A percentile compares a stretch with the other conserved stretches of the same genome.
Conservation (phyloP, 192 early-diverging fungal species). For the Coemansia biformis region DNA sequence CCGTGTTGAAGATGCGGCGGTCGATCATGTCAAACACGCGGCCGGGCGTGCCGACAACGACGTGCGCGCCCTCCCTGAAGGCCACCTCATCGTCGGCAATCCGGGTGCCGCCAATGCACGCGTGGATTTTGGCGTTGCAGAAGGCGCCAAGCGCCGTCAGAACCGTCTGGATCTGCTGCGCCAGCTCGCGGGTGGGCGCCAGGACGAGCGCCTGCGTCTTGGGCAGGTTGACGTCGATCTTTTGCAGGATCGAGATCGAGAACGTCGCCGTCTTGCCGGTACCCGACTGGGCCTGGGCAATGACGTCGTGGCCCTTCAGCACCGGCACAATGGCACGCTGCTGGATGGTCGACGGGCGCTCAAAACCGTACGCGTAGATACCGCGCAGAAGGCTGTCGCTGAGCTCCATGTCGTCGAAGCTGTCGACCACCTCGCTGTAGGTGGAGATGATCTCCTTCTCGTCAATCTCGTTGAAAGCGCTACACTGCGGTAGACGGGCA, state of each 20-base stretch:
- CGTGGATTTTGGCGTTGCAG: slow-evolving; percentile 90
- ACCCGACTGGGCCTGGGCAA: slow-evolving; percentile 99
- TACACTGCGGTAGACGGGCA: slow-evolving; percentile 1
- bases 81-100: slow-evolving; percentile 84
- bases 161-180: slow-evolving; percentile 97
- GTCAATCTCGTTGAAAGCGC: slow-evolving; percentile 29
- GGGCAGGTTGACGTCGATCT: slow-evolving; percentile 69
- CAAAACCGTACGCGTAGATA: slow-evolving; percentile 98
- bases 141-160: slow-evolving; percentile 92
- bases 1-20: slow-evolving; percentile 77
- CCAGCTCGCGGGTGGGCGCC: slow-evolving; percentile 96
- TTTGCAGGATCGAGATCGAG: slow-evolving; percentile 98
- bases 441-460: slow-evolving; percentile 68
- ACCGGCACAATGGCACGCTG: slow-evolving; percentile 95
- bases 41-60: slow-evolving; percentile 97
- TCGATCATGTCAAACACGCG: slow-evolving; percentile 99
- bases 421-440: slow-evolving; percentile 91
- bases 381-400: slow-evolving; percentile 88
- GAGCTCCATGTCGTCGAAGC: slow-evolving; percentile 95
- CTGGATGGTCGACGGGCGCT: slow-evolving; percentile 95
- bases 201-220: slow-evolving; percentile 94
- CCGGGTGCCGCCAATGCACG: slow-evolving; percentile 96
- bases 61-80: slow-evolving; percentile 77
- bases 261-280: slow-evolving; percentile 99
- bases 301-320: slow-evolving; percentile 93